These are phyloP conservation scores for Fusarium oligoseptatum DNA, from an alignment of 2,329 filamentous ascomycete genomes.

Conservation along the genomic window DNA sequence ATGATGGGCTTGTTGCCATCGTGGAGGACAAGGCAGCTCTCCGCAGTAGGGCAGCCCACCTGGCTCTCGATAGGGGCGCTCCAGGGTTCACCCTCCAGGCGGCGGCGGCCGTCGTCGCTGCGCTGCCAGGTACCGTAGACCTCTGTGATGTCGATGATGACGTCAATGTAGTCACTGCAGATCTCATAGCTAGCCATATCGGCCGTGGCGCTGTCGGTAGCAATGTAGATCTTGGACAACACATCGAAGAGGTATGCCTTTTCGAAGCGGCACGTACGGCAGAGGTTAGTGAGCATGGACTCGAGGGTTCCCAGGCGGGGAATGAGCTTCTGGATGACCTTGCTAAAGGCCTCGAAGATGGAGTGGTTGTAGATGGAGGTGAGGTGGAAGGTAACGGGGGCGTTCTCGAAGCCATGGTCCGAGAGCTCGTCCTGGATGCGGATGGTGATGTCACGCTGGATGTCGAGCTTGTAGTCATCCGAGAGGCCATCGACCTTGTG, in stretches of 20 bases:
- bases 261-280: slow-evolving; percentile 93
- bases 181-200: slow-evolving; percentile 98
- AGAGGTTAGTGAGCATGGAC: slow-evolving; percentile 92
- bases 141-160: slow-evolving; percentile 96
- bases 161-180: slow-evolving; percentile 98
- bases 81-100: slow-evolving; percentile 72
- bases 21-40: slow-evolving; percentile 77
- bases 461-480: slow-evolving; percentile 96
- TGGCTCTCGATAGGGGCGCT: slow-evolving; percentile 74
- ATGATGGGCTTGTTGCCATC: slow-evolving; percentile 75
- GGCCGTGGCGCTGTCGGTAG: slow-evolving; percentile 91
- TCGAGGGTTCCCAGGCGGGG: slow-evolving; percentile 94
- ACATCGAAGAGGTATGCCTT: slow-evolving; percentile 99
- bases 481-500: slow-evolving; percentile 99
- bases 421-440: slow-evolving; percentile 96
- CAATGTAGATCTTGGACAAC: slow-evolving; percentile 98
- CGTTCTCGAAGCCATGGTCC: slow-evolving; percentile 93
- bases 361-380: slow-evolving; percentile 99
- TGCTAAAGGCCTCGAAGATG: slow-evolving; percentile 98
- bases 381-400: slow-evolving; percentile 93
- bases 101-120: slow-evolving; percentile 65
- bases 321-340: slow-evolving; percentile 97
- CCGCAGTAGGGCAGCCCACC: slow-evolving; percentile 73
- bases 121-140: slow-evolving; percentile 86
- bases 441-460: slow-evolving; percentile 96